phyloP scores from a whole-genome alignment of 2,329 filamentous ascomycete species.

The Sporothrix mexicana region DNA sequence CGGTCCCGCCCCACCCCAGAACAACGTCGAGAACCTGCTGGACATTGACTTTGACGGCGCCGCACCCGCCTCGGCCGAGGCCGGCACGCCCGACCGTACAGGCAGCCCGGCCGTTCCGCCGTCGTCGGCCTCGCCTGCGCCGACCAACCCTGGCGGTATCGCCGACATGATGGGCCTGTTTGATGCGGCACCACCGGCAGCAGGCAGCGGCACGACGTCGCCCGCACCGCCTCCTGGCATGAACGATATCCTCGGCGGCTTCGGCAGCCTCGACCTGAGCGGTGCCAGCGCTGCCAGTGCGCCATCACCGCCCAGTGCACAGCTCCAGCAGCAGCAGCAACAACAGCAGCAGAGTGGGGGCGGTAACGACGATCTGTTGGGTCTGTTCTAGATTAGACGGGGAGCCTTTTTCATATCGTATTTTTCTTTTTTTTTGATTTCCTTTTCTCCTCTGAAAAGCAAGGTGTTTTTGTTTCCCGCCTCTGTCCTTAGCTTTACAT shows the following conservation, averaged over 20 bases:
- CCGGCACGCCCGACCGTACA: conserved; percentile 68
- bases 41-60: conserved; percentile 77
- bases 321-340: conserved; percentile 55
- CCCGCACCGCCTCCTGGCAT: conserved; percentile 58
- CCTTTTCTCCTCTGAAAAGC: conserved; percentile 20
- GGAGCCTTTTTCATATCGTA: neutral
- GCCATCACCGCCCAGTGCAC: conserved; percentile 68
- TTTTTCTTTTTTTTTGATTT: neutral
- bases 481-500: neutral
- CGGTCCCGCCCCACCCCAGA: conserved; percentile 60
- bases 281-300: conserved; percentile 61
- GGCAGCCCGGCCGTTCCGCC: conserved; percentile 60
- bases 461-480: conserved; percentile 19
- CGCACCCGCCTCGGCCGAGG: conserved; percentile 83
- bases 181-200: conserved; percentile 62
- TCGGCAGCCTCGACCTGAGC: conserved; percentile 79
- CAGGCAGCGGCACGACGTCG: conserved; percentile 46
- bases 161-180: conserved; percentile 74
- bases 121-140: conserved; percentile 39
- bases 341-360: conserved; percentile 44
- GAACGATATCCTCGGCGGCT: conserved; percentile 89
- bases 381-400: conserved; percentile 54
- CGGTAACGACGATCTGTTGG: conserved; percentile 65
- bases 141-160: conserved; percentile 54
- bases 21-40: conserved; percentile 90